A percentile compares a stretch with the other conserved stretches of the same genome.
phyloP scores from a whole-genome alignment of 2,329 filamentous ascomycete species.

The Clarireedia sp. region DNA sequence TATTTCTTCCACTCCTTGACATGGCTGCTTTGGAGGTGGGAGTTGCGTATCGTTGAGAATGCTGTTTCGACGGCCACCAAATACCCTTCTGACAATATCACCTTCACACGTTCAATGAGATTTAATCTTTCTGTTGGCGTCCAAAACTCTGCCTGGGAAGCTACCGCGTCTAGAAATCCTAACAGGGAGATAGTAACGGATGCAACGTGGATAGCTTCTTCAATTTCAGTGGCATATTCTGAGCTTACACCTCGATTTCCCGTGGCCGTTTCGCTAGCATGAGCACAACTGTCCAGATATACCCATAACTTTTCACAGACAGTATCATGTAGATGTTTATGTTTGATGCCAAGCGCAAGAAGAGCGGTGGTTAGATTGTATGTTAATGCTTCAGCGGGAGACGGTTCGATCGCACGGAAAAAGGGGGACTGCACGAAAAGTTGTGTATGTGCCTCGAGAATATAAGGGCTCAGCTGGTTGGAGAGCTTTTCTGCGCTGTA shows the following conservation, averaged over 20 bases:
- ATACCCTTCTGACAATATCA: conserved; percentile 75
- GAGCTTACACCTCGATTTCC: conserved; percentile 47
- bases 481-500: conserved; percentile 72
- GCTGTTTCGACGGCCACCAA: conserved; percentile 81
- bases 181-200: conserved; percentile 78
- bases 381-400: conserved; percentile 78
- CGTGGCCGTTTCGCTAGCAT: conserved; percentile 48
- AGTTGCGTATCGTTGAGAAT: conserved; percentile 82
- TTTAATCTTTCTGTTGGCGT: conserved; percentile 62
- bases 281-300: conserved; percentile 65
- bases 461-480: conserved; percentile 73
- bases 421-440: conserved; percentile 71
- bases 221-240: conserved; percentile 46
- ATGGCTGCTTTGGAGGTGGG: conserved; percentile 54
- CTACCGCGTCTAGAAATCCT: conserved; percentile 79
- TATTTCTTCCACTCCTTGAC: conserved; percentile 84
- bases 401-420: conserved; percentile 75
- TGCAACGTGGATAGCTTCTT: conserved; percentile 61
- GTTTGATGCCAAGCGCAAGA: conserved; percentile 69
- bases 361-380: conserved; percentile 73
- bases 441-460: conserved; percentile 77
- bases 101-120: conserved; percentile 63
- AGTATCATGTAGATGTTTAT: conserved; percentile 57
- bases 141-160: conserved; percentile 77
- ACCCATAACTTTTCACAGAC: conserved; percentile 59